phyloP scores from a whole-genome alignment of 106 monocot genomes.

The Ottelia alismoides region DNA sequence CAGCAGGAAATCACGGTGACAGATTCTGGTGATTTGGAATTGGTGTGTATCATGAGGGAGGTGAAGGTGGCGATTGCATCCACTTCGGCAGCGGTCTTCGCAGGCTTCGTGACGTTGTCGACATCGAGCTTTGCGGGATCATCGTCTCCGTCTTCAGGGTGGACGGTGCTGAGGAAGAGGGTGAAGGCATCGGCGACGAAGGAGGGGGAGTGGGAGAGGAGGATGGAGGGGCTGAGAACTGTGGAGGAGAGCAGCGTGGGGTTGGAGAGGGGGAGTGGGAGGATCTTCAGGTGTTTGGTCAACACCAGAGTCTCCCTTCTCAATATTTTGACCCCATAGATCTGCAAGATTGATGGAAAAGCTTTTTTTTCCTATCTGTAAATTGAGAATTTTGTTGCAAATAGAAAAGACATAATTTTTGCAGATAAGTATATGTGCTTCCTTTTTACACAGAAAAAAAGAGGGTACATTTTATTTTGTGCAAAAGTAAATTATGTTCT shows the following conservation, averaged over 20 bases:
- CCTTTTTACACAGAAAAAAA: too few relatives aligned
- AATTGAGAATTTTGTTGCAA: too few relatives aligned
- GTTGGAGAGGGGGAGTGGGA: slow-evolving; percentile 15
- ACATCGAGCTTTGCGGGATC: slow-evolving; percentile 3
- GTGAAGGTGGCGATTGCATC: slow-evolving; percentile 14
- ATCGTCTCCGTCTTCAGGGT: too few relatives aligned
- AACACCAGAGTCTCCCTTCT: slow-evolving; percentile 19
- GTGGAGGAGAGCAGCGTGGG: not conserved
- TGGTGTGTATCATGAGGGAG: slow-evolving; percentile 27
- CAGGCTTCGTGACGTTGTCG: slow-evolving; percentile 12
- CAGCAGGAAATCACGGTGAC: not conserved
- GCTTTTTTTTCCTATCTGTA: too few relatives aligned
- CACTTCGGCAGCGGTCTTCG: slow-evolving; percentile 21
- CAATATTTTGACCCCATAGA: slow-evolving; percentile 10
- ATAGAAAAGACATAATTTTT: too few relatives aligned
- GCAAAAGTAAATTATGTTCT: too few relatives aligned
- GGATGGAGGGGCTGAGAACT: slow-evolving; percentile 13
- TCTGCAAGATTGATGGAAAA: too few relatives aligned
- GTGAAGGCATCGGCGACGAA: not conserved
- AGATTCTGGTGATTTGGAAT: slow-evolving; percentile 14
- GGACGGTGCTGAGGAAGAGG: slow-evolving; percentile 19
- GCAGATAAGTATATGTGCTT: too few relatives aligned
- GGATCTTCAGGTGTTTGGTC: slow-evolving; percentile 14
- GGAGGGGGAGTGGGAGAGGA: slow-evolving; percentile 11
- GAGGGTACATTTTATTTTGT: too few relatives aligned